These are phyloP conservation scores for Atalantia buxifolia DNA, from an alignment of 345 rosid genomes.

Conservation along the genomic window DNA sequence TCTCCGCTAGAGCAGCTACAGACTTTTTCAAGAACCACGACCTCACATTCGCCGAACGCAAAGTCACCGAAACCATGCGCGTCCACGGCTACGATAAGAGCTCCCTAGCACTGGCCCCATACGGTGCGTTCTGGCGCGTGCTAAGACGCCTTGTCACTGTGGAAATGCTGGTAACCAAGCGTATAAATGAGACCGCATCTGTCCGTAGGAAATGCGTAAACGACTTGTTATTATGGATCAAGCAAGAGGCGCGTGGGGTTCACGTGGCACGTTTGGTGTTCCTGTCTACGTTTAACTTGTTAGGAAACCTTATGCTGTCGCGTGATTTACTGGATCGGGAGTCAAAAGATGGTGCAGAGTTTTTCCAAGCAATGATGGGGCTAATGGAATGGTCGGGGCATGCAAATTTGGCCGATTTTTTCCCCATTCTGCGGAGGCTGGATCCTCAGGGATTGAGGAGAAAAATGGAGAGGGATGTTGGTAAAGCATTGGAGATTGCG, in stretches of 20 bases:
- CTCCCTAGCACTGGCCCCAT: slow-evolving; percentile 49
- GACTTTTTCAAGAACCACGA: slow-evolving; percentile 65
- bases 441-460: slow-evolving; percentile 55
- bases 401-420: slow-evolving; percentile 37
- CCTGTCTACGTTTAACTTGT: slow-evolving; percentile 38
- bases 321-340: slow-evolving; percentile 41
- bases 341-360: slow-evolving; percentile 27
- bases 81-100: slow-evolving; percentile 35
- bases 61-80: slow-evolving; percentile 39
- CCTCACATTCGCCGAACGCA: slow-evolving; percentile 44
- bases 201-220: slow-evolving; percentile 43
- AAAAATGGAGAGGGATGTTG: slow-evolving; percentile 45
- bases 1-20: slow-evolving; percentile 39
- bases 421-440: slow-evolving; percentile 42
- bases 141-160: slow-evolving; percentile 40
- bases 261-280: slow-evolving; percentile 42
- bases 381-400: slow-evolving; percentile 38
- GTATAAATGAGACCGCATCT: slow-evolving; percentile 34
- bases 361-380: slow-evolving; percentile 29
- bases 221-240: slow-evolving; percentile 44
- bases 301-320: slow-evolving; percentile 60
- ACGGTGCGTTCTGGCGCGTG: slow-evolving; percentile 53
- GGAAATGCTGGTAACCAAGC: slow-evolving; percentile 44
- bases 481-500: slow-evolving; percentile 45
- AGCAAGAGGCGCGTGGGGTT: slow-evolving; percentile 36